These are phyloP conservation scores for Jackrogersella minutella DNA, from an alignment of 495 filamentous ascomycete species.

Conservation along the genomic window DNA sequence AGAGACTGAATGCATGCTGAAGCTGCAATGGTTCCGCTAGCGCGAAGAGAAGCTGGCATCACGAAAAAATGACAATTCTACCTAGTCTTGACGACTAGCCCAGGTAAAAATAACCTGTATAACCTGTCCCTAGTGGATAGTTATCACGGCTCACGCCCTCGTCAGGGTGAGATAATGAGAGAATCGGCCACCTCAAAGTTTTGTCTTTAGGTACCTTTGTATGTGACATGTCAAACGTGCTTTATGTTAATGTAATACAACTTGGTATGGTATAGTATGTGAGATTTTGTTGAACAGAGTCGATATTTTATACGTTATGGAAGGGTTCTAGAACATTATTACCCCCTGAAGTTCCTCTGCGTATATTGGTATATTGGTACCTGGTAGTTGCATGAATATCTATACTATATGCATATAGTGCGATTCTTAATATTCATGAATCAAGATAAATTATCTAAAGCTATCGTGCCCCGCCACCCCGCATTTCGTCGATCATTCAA, in stretches of 20 bases:
- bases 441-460: background rate
- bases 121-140: conserved; percentile 37
- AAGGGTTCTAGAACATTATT: too few species aligned
- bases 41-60: conserved; percentile 37
- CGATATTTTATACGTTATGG: too few species aligned
- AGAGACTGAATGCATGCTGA: conserved; percentile 32
- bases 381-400: too few species aligned
- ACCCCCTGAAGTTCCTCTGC: too few species aligned
- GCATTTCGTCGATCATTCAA: conserved; percentile 15
- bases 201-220: conserved; percentile 3
- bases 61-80: conserved; percentile 18
- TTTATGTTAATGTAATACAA: too few species aligned
- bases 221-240: too few species aligned
- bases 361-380: too few species aligned
- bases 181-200: conserved; percentile 56
- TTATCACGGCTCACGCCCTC: conserved; percentile 50
- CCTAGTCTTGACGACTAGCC: conserved; percentile 44
- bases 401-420: background rate
- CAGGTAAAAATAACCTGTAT: conserved; percentile 16
- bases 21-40: conserved; percentile 42
- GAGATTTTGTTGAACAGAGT: too few species aligned
- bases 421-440: background rate
- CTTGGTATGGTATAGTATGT: too few species aligned
- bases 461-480: conserved; percentile 27
- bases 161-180: conserved; percentile 55